Percentiles rank a stretch among this genome's conserved stretches.
These are phyloP conservation scores for Chlamydomonas urium DNA, from an alignment of 139 green algal species.

Conservation along the genomic window DNA sequence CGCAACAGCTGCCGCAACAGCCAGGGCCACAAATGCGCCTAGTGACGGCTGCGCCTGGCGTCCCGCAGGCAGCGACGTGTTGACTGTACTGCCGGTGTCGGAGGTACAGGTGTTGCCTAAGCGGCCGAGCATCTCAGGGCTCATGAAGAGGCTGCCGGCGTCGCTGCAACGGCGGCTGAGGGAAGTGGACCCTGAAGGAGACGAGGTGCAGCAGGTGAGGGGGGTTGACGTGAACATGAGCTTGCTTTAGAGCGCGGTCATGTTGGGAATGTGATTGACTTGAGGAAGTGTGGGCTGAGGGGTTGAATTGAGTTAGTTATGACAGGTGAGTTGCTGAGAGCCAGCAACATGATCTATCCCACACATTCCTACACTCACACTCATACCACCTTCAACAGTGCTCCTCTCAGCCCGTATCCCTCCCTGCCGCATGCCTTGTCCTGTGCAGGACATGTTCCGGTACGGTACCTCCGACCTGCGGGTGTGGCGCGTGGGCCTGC, in stretches of 20 bases:
- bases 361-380: not conserved
- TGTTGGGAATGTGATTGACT: not conserved
- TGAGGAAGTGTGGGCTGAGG: not conserved
- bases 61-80: not conserved
- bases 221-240: not conserved
- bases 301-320: not conserved
- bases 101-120: not conserved
- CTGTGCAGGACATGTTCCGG: constrained; percentile 7
- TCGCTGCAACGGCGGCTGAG: not conserved
- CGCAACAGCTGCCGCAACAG: not conserved
- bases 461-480: not conserved
- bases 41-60: not conserved
- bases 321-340: not conserved
- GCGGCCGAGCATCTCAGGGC: not conserved
- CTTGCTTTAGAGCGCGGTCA: not conserved
- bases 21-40: not conserved
- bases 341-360: not conserved
- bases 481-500: constrained; percentile 18
- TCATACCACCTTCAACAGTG: too few relatives aligned
- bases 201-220: not conserved
- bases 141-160: not conserved
- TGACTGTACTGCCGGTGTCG: not conserved
- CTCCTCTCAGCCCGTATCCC: too few relatives aligned
- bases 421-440: not conserved
- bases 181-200: constrained; percentile 1